Evolutionary conservation across 495 filamentous ascomycete species (phyloP).

Genomic region (Darksidea phi): DNA sequence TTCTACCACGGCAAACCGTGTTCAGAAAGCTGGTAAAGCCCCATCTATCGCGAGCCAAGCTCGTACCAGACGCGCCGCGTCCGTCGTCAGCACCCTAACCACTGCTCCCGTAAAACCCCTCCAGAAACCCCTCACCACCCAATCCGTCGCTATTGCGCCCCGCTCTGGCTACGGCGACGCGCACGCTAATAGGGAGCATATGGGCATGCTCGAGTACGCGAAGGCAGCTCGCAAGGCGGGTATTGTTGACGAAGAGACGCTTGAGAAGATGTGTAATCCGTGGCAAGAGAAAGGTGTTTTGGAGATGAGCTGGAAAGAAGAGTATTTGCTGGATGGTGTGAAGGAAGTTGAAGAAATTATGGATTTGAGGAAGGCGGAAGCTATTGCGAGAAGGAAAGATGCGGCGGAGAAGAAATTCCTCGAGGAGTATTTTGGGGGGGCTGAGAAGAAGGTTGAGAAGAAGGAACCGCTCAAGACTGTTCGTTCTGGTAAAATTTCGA

Average conservation of each 20-base stretch:
- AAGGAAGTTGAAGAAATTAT: conserved; percentile 4
- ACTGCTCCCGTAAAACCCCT: no score
- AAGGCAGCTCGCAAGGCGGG: neutral
- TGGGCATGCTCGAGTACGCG: neutral
- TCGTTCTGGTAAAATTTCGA: neutral
- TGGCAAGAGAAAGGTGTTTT: conserved; percentile 23
- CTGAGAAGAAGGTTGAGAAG: conserved; percentile 7
- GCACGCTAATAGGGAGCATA: neutral
- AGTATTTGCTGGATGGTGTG: neutral
- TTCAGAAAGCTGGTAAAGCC: neutral
- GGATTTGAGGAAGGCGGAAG: conserved; percentile 5
- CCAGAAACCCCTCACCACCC: neutral
- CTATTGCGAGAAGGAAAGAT: conserved; percentile 5
- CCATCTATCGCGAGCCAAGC: neutral
- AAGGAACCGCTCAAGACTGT: neutral
- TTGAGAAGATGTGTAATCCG: neutral
- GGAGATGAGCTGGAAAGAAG: neutral
- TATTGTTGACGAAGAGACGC: neutral
- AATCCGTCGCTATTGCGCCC: neutral
- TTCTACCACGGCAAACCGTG: neutral
- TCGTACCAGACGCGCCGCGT: neutral
- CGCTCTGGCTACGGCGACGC: neutral
- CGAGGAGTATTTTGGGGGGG: conserved; percentile 1
- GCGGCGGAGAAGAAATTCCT: conserved; percentile 5
- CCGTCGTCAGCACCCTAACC: neutral